Conservation (phyloP, 1,139 yeast genomes). For the Arxiozyma slooffiae region DNA sequence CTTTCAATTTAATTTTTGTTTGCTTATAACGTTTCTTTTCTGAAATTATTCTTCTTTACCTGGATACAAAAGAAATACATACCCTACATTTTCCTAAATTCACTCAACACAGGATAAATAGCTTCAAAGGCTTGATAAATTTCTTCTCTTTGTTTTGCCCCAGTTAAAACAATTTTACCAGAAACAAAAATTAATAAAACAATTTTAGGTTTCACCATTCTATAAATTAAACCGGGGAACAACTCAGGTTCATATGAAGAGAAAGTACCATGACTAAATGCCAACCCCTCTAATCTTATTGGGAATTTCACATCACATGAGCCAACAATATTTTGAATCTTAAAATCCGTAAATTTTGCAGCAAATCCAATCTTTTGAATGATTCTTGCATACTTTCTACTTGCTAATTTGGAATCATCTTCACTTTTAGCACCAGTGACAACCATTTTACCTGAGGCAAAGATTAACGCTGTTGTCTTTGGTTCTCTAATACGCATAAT, state of each 20-base stretch:
- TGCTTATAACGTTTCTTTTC: not conserved
- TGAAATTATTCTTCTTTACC: too few relatives aligned
- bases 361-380: constrained; percentile 96
- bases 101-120: constrained; percentile 94
- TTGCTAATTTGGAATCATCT: constrained; percentile 93
- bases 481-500: constrained; percentile 99
- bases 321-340: constrained; percentile 97
- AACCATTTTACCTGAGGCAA: constrained; percentile 99
- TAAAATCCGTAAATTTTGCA: constrained; percentile 91
- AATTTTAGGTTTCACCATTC: constrained; percentile 98
- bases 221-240: constrained; percentile 95
- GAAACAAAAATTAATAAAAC: constrained; percentile 91
- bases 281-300: constrained; percentile 92
- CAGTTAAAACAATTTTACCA: constrained; percentile 95
- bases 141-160: constrained; percentile 98
- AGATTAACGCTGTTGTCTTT: constrained; percentile 92
- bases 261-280: constrained; percentile 98
- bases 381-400: constrained; percentile 94
- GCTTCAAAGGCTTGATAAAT: constrained; percentile 97
- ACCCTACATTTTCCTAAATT: constrained; percentile 63
- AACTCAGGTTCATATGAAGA: constrained; percentile 96
- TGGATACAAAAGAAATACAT: not conserved
- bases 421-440: constrained; percentile 99
- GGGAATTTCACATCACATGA: constrained; percentile 97
- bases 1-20: not conserved